Evolutionary conservation across 2,329 filamentous ascomycete species (phyloP), one percentile per base, ranked within the genome.

Genomic region (Colletotrichum musicola): DNA sequence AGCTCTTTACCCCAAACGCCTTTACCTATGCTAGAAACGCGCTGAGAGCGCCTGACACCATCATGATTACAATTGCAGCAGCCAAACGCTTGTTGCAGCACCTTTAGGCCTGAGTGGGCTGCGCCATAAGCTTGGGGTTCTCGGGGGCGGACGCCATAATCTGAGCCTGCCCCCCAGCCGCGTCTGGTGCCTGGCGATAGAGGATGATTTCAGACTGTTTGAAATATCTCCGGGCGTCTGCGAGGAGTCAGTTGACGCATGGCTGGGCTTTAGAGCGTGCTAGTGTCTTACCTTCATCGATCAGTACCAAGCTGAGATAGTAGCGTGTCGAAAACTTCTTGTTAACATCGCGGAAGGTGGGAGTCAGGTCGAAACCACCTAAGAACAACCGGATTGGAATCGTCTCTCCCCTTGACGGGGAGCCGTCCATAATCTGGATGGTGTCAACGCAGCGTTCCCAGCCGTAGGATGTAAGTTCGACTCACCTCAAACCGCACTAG

Each of bases 301-400:
- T 98, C 73, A 98, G 87, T 22, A 99, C 96, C 71, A 99, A 84
- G 78, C 95, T 98, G 71, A 99, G 88, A 82, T 99, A 99, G 83
- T 99, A 99, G 76, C 96, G 88, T 44, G 95, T 98, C 27, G 95
- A 98, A 81, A 97, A 99, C 83, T 99, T 99, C 87, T 99, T 99
- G 88, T 99, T 99, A 74, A 99, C 97, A 80, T 99, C 96, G 71
- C 96, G 93, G 88, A 99, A 99, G 13, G 96, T 99, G 16, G 96
- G 96, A 4, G 96, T 99, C 71, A 99, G 83, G 81, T 99, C 97
- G 79, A 99, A 99, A 60, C 96, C 96, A 70, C 96, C 96, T 10
- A 99, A 89, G 89, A 99, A 99, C 63, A 99, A 86, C 74, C 96
- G 89, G 77, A 99, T 99, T 22, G 96, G 96, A 71, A 99, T 99